phyloP scores from a whole-genome alignment of 106 monocot genomes.

The Platanthera zijinensis region DNA sequence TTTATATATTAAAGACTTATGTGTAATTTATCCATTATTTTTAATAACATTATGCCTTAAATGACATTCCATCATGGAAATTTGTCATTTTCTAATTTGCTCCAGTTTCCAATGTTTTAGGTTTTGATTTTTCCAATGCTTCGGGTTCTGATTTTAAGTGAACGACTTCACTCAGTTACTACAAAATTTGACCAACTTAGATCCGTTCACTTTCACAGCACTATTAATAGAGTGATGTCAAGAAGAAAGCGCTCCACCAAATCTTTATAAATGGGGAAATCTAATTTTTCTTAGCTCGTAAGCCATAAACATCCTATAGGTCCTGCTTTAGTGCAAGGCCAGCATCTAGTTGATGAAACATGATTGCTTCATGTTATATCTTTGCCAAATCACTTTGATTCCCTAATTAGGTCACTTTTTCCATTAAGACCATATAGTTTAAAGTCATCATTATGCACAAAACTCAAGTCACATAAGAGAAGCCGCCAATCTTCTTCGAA shows the following conservation, averaged over 20 bases:
- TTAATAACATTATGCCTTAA: no score
- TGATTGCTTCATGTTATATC: slow-evolving; percentile 60
- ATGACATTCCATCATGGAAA: background rate
- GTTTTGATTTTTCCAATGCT: no score
- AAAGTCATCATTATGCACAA: no score
- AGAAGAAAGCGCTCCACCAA: slow-evolving; percentile 48
- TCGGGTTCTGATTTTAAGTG: slow-evolving; percentile 89
- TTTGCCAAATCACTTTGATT: no score
- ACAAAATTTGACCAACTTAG: slow-evolving; percentile 79
- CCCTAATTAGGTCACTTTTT: background rate
- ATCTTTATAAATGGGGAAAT: slow-evolving; percentile 24
- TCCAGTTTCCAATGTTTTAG: no score
- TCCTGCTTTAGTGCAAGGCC: slow-evolving; percentile 49
- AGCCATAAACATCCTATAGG: slow-evolving; percentile 22
- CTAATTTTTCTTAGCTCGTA: slow-evolving; percentile 22
- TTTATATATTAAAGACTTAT: no score
- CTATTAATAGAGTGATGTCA: no score
- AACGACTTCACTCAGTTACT: slow-evolving; percentile 68
- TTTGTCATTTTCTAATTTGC: background rate
- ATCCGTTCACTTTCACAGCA: slow-evolving; percentile 72
- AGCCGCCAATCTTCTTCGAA: no score
- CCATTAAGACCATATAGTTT: background rate
- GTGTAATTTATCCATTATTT: no score
- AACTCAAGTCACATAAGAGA: no score
- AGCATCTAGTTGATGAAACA: slow-evolving; percentile 86